Evolutionary conservation across 148 eudicot genomes (phyloP).

Genomic region (Drosera capensis): DNA sequence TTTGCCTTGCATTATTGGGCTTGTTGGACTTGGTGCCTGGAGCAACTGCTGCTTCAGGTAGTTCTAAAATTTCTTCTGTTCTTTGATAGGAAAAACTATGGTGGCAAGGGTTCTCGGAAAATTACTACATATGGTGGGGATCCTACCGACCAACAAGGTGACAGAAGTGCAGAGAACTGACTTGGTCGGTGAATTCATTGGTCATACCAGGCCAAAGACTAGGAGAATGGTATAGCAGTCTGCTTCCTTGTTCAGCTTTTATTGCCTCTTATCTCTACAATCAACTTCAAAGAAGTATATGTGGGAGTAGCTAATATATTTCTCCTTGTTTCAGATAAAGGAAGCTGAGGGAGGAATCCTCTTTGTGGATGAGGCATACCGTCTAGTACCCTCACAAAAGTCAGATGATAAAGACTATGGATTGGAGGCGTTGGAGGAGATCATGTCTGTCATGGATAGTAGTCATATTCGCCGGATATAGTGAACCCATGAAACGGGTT

Average conservation of each 20-base stretch:
- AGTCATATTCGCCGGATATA: constrained; percentile 91
- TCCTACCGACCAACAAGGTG: constrained; percentile 83
- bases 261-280: too few relatives aligned
- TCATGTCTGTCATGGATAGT: constrained; percentile 99
- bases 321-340: constrained; percentile 44
- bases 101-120: constrained; percentile 98
- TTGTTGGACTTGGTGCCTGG: too few relatives aligned
- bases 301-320: neutral
- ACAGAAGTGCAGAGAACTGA: constrained; percentile 98
- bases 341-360: constrained; percentile 98
- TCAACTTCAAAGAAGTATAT: neutral
- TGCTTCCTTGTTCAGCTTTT: neutral
- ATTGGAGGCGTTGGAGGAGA: constrained; percentile 93
- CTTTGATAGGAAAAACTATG: constrained; percentile 79
- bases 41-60: too few relatives aligned
- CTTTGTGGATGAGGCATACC: constrained; percentile 95
- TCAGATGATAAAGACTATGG: constrained; percentile 96
- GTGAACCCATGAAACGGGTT: constrained; percentile 98
- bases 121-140: constrained; percentile 84
- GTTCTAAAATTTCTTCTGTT: constrained; percentile 5
- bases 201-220: constrained; percentile 97
- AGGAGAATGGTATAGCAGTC: constrained; percentile 61
- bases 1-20: too few relatives aligned
- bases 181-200: constrained; percentile 96
- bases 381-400: constrained; percentile 92